Evolutionary conservation across 228 moss, liverwort and hornwort genomes (phyloP), one percentile per base, ranked within the genome.

Genomic region (Sphagnum fallax): DNA sequence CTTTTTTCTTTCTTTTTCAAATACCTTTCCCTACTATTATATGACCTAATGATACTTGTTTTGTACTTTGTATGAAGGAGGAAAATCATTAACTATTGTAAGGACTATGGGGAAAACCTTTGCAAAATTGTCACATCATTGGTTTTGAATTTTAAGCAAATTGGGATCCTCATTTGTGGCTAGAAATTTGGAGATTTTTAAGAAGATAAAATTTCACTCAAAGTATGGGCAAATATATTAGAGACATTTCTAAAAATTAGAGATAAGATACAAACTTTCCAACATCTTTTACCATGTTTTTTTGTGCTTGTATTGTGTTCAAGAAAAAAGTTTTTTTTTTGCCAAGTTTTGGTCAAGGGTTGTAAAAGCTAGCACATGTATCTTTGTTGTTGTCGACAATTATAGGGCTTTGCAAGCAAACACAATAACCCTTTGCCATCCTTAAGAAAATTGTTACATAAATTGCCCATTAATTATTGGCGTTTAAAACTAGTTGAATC

Each of bases 121-220:
- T 32, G 32, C 32, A 32, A 32, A 32, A 32, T 32, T 32, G 1
- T 32, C 32, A 32, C 1, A 32, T 1, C 1, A 32, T 32, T 63
- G 71, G 63, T 11, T 74, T 72, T 58, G 76, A 83, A 50, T 68
- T 53, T 9, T 60, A 65, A 9, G 53, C 12, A 55, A 55, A 7
- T 12, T 7, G 8, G 12, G 53, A 12, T 2, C 53, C 0, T 55
- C 12, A 7, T 12, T 55, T 12, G 12, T 55, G 12, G 53, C 53
- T 55, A 0, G 53, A 55, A 12, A 12, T 55, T 8, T 55, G 53
- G 9, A 55, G 1, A 12, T 0, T 12, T 8, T 55, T 8, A 12
- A 12, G 53, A 55, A 55, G 8, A 1, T 55, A 8, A 55, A 55
- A 55, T 55, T 55, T 12, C 8, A 55, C 32, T 32, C 32, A 32